Evolutionary conservation across 2,329 filamentous ascomycete species (phyloP).

Genomic region (Xylariaceae sp.): DNA sequence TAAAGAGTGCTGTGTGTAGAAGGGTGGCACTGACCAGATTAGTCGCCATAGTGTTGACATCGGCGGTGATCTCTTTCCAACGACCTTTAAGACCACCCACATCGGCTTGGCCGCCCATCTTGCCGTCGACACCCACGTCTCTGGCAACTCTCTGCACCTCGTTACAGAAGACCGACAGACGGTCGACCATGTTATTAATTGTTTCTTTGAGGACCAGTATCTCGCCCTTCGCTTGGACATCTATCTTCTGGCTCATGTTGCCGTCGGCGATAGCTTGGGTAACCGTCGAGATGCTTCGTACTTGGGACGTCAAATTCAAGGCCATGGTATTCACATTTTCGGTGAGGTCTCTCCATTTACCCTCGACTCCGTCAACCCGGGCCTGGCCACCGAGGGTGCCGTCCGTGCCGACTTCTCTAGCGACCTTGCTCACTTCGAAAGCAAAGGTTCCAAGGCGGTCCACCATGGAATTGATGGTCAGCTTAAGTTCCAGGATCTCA

Average conservation of each 20-base stretch:
- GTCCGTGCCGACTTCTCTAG: conserved; percentile 92
- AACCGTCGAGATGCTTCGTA: conserved; percentile 87
- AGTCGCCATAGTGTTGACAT: conserved; percentile 88
- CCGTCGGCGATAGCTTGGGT: conserved; percentile 93
- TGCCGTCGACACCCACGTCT: conserved; percentile 94
- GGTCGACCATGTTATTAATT: conserved; percentile 98
- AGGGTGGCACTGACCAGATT: conserved; percentile 44
- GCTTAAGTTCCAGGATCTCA: conserved; percentile 92
- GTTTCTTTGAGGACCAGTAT: conserved; percentile 92
- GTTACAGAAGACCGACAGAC: conserved; percentile 90
- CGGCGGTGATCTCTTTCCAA: conserved; percentile 97
- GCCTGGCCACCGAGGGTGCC: conserved; percentile 91
- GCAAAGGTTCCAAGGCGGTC: conserved; percentile 94
- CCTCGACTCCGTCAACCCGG: conserved; percentile 88
- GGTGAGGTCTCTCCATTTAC: conserved; percentile 97
- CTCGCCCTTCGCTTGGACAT: conserved; percentile 91
- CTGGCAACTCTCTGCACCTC: conserved; percentile 93
- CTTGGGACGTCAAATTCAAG: conserved; percentile 64
- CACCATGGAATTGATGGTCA: conserved; percentile 98
- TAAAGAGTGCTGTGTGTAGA: neutral
- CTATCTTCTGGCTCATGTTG: conserved; percentile 92
- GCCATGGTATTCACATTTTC: conserved; percentile 80
- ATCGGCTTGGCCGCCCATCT: conserved; percentile 96
- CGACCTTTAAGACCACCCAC: conserved; percentile 86
- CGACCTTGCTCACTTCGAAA: conserved; percentile 92